Conservation (phyloP, 2,329 filamentous ascomycete species). For the Aspergillus arachidicola region DNA sequence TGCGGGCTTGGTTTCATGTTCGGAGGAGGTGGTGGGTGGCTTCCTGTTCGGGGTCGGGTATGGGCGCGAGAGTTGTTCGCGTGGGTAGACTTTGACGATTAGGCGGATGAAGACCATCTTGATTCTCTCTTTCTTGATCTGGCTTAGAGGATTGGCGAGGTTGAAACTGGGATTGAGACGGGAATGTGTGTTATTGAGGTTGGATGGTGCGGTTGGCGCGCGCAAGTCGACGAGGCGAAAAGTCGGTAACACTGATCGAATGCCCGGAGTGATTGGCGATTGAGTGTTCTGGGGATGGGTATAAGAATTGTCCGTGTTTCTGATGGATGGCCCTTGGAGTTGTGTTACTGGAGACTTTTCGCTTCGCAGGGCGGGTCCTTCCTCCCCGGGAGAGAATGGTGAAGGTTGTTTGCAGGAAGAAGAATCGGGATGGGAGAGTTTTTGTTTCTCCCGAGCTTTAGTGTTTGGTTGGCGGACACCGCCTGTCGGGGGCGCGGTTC, state of each 20-base stretch:
- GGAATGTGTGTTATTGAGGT: too few relatives aligned
- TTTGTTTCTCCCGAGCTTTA: background rate
- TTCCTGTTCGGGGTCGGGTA: background rate
- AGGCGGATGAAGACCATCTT: conserved; percentile 7
- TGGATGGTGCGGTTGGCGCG: background rate
- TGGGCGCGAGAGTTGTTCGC: background rate
- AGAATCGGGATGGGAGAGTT: background rate
- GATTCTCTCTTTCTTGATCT: background rate
- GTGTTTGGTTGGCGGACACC: background rate
- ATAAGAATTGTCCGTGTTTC: background rate
- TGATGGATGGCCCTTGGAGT: background rate
- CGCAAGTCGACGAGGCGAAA: background rate
- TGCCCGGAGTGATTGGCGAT: background rate
- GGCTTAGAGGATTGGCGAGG: background rate
- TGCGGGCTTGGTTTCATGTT: background rate
- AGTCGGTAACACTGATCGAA: background rate
- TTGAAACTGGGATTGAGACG: too few relatives aligned
- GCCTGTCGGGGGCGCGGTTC: background rate
- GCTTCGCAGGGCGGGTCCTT: background rate
- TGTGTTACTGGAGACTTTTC: background rate
- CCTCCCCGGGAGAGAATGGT: background rate
- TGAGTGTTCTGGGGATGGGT: too few relatives aligned
- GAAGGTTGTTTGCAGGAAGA: background rate
- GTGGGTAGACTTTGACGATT: conserved; percentile 5
- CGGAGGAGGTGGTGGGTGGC: background rate